Evolutionary conservation across 1,284 basidiomycete species (phyloP).

Genomic region (Xerocomus nothofagi): DNA sequence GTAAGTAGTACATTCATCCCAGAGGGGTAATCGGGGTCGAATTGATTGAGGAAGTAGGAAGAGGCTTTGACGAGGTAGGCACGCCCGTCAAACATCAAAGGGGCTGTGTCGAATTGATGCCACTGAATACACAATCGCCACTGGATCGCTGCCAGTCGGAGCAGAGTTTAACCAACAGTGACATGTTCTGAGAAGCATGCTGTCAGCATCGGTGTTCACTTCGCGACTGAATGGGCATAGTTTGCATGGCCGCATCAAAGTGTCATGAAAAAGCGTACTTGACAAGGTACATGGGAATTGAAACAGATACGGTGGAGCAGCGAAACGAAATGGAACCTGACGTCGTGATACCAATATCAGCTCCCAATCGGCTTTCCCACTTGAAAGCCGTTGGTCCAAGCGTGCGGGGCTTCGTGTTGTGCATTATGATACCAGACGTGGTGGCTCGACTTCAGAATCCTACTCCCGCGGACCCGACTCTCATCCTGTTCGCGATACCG

Average conservation of each 20-base stretch:
- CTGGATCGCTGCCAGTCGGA: constrained; percentile 17
- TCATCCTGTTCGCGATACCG: neutral
- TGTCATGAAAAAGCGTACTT: constrained; percentile 19
- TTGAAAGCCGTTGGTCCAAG: constrained; percentile 82
- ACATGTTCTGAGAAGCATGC: constrained; percentile 4
- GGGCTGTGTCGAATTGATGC: constrained; percentile 19
- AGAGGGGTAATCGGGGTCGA: constrained; percentile 16
- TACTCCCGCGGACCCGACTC: constrained; percentile 13
- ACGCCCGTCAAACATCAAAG: constrained; percentile 14
- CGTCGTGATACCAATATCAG: constrained; percentile 50
- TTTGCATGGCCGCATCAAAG: constrained; percentile 10
- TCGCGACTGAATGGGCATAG: constrained; percentile 4
- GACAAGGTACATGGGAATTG: constrained; percentile 29
- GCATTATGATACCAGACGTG: constrained; percentile 57
- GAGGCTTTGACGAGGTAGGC: constrained; percentile 21
- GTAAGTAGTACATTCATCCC: neutral
- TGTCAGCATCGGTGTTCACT: constrained; percentile 10
- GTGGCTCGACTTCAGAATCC: constrained; percentile 19
- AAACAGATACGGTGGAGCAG: constrained; percentile 10
- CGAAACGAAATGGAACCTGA: constrained; percentile 18
- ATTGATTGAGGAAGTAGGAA: constrained; percentile 21
- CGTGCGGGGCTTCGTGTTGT: constrained; percentile 89
- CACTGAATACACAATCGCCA: neutral
- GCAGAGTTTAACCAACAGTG: constrained; percentile 9
- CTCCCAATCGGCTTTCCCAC: constrained; percentile 82